Base-by-base conservation (phyloP, 805 yeast genomes). In the Ogataea pini region DNA sequence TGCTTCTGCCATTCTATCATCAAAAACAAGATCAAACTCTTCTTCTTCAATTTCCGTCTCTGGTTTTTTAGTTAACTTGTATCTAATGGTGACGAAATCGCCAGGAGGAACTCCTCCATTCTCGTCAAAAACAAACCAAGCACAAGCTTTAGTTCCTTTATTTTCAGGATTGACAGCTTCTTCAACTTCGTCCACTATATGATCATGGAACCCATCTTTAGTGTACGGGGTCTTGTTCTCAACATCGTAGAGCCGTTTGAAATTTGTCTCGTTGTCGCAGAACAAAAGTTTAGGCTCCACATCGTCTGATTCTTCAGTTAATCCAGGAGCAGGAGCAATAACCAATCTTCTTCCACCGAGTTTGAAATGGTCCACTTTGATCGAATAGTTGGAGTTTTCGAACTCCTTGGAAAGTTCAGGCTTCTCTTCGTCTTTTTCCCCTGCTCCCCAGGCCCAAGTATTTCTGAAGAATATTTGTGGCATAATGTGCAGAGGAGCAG, bases 151-250 rank as follows among this genome's bases (percentile, higher is more conserved):
- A 3, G 97, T 90, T 48, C 97, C 97, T 18, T 57, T 63, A 3
- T 72, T 61, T 7, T 78, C 77, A 0, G 95, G 96, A 63, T 91
- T 91, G 18, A 85, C 79, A 1, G 82, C 85, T 0, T 67, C 75
- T 49, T 75, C 70, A 19, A 75, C 73, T 44, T 77, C 85, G 44
- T 81, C 80, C 42, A 89, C 79, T 44, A 90, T 73, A 61, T 76
- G 80, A 49, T 89, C 96, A 66, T 91, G 96, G 76, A 91, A 90
- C 1, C 92, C 97, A 68, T 91, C 97, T 66, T 91, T 91, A 50
- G 83, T 85, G 65, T 73, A 89, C 40, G 72, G 61, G 5, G 80
- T 50, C 33, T 80, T 75, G 58, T 87, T 85, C 56, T 77, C 73
- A 56, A 81, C 84, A 27, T 76, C 72, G 62, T 85, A 91, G 52